These are phyloP conservation scores for Nakataea oryzae DNA, from an alignment of 2,329 filamentous ascomycete genomes.

Conservation along the genomic window DNA sequence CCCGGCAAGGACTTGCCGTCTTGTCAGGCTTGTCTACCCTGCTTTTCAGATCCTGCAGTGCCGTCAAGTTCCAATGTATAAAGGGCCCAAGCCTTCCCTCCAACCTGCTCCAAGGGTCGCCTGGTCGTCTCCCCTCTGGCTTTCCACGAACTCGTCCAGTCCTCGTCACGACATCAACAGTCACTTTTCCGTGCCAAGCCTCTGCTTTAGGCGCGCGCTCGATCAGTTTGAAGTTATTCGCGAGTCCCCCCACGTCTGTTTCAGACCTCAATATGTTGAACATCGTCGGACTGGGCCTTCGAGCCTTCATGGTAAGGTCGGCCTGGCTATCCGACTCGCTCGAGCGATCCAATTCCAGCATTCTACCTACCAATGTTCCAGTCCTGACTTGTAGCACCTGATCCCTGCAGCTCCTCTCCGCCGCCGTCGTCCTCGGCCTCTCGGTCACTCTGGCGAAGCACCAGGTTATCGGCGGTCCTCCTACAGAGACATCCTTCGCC, in stretches of 20 bases:
- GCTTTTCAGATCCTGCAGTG: not conserved
- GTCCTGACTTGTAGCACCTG: not conserved
- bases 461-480: constrained; percentile 14
- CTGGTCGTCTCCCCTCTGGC: too few species aligned
- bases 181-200: not conserved
- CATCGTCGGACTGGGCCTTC: constrained; percentile 3
- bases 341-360: not conserved
- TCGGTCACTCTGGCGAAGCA: constrained; percentile 20
- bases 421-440: constrained; percentile 19
- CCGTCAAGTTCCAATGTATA: not conserved
- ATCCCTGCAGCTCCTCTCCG: constrained; percentile 16
- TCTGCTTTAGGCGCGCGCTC: not conserved
- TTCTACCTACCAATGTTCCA: not conserved
- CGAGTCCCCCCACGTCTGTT: not conserved
- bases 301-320: constrained; percentile 5
- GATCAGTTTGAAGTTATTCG: not conserved
- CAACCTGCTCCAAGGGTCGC: not conserved
- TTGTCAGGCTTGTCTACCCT: not conserved
- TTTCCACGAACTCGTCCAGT: too few species aligned
- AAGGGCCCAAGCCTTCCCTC: not conserved
- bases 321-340: not conserved
- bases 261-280: constrained; percentile 1
- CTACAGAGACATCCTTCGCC: constrained; percentile 20
- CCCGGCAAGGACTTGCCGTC: not conserved
- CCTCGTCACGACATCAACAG: not conserved